Conservation (phyloP, 225 moss, liverwort and hornwort genomes). For the Thuidium tamariscinum region DNA sequence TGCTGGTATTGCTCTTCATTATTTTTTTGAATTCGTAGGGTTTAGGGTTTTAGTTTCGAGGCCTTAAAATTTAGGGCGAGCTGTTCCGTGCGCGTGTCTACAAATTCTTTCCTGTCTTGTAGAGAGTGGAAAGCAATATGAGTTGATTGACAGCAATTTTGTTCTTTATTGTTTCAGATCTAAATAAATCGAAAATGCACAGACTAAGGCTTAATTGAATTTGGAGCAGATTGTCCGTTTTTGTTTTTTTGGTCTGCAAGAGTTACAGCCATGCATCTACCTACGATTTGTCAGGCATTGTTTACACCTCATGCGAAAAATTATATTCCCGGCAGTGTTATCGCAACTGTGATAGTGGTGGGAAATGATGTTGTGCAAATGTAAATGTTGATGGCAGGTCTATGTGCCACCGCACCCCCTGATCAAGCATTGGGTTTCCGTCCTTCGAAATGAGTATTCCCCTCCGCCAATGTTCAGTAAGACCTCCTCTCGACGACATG, state of each 20-base stretch:
- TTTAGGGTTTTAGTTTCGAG: constrained; percentile 3
- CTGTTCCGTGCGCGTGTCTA: not conserved
- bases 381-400: constrained; percentile 29
- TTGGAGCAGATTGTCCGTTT: not conserved
- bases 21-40: not conserved
- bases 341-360: not conserved
- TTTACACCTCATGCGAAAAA: not conserved
- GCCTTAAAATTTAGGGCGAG: not conserved
- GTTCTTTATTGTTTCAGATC: not conserved
- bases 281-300: not conserved
- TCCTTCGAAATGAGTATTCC: constrained; percentile 82
- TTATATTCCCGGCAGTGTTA: not conserved
- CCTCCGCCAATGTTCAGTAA: constrained; percentile 79
- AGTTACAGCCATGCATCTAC: not conserved
- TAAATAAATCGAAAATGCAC: not conserved
- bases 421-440: constrained; percentile 79
- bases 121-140: not conserved
- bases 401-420: constrained; percentile 94
- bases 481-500: not conserved
- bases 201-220: not conserved
- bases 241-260: not conserved
- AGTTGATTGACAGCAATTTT: not conserved
- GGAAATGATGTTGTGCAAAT: not conserved
- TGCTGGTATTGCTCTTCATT: constrained; percentile 29
- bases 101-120: not conserved